These are phyloP conservation scores for Parathielavia appendiculata DNA, from an alignment of 495 filamentous ascomycete species.

Conservation along the genomic window DNA sequence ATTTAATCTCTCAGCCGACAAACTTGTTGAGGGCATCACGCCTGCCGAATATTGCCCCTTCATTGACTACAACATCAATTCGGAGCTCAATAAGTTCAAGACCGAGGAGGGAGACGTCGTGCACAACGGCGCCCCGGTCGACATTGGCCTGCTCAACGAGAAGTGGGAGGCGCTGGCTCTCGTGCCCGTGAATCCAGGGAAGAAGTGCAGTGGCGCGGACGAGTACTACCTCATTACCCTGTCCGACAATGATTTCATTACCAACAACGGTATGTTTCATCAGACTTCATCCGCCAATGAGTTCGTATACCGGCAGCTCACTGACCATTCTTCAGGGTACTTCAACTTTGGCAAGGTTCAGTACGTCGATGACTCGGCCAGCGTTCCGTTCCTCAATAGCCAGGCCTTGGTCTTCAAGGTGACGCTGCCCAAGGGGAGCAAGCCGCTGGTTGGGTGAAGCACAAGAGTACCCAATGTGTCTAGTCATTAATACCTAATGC, in stretches of 20 bases:
- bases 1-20: constrained; percentile 22
- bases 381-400: constrained; percentile 59
- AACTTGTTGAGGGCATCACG: constrained; percentile 41
- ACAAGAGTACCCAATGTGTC: neutral
- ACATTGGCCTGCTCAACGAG: constrained; percentile 54
- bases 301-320: constrained; percentile 2
- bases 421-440: constrained; percentile 43
- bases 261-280: constrained; percentile 58
- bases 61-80: constrained; percentile 67
- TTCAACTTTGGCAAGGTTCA: constrained; percentile 57
- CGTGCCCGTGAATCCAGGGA: constrained; percentile 50
- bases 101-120: constrained; percentile 13
- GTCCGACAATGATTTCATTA: constrained; percentile 79
- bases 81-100: constrained; percentile 58
- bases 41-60: constrained; percentile 64
- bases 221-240: constrained; percentile 67
- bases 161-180: constrained; percentile 75
- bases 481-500: neutral
- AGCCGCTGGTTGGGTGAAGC: constrained; percentile 19
- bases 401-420: constrained; percentile 72
- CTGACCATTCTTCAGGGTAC: constrained; percentile 39
- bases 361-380: constrained; percentile 52
- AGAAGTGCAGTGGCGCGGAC: constrained; percentile 35
- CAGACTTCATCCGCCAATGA: neutral
- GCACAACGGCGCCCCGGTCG: constrained; percentile 7